Base-by-base conservation (phyloP, 2,329 filamentous ascomycete species). In the Pseudogymnoascus sp. region DNA sequence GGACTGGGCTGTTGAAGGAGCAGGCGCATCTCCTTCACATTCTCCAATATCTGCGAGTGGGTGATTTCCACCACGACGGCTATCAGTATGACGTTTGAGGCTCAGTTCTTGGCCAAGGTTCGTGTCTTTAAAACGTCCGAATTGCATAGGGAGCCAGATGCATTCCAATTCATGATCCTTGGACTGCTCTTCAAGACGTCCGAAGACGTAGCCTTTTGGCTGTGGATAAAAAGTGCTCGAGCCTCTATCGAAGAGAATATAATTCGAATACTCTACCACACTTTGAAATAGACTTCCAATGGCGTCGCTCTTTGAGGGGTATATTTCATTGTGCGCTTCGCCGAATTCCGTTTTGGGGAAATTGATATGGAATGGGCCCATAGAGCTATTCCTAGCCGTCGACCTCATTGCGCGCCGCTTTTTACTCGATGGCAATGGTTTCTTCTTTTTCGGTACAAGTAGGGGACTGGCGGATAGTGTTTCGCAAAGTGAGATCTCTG, bases 211-310 rank as follows among this genome's bases (percentile, higher is more conserved):
- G 57, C 57, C 20, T 61, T 63, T 6, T 57, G 53, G 25, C 61
- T 33, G n/a, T 62, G 61, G 28, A 62, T 63, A 41, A 60, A 58
- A 20, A 63, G 59, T 5, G 37, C 60, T 15, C 41, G 47, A 14
- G 22, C 59, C 18, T 39, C 58, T 60, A 61, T 67, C 61, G 33
- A 63, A 66, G 12, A 63, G 63, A 35, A 58, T 66, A 38, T 62
- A 66, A 39, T 65, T 63, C 14, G 67, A 63, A 58, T 64, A 64
- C 20, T 65, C 58, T 8, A 62, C 61, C n/a, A 60, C n/a, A 11
- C 63, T 67, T 37, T 63, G 60, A 6, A 43, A 63, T 5, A 68
- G 35, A 15, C 59, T 61, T n/a, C 59, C 37, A 30, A 69, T 61
- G 7, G 65, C 67, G 15, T 66, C 61, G 7, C 28, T 58, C 59